Evolutionary conservation across 1,139 yeast genomes (phyloP), one percentile per base, ranked within the genome.

Genomic region (Geotrichum siamense): DNA sequence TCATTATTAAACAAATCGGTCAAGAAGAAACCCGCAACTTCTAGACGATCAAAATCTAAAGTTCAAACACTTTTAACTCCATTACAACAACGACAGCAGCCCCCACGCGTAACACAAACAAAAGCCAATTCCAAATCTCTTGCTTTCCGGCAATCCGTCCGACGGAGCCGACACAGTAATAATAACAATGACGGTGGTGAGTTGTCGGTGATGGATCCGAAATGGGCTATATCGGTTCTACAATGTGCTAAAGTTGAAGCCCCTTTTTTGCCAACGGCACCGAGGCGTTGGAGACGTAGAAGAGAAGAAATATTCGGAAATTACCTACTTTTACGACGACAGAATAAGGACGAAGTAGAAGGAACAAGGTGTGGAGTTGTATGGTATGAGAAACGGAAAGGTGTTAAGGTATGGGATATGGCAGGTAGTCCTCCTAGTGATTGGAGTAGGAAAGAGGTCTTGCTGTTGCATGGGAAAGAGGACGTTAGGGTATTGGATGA

Each of bases 121-220:
- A n/a, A n/a, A n/a, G n/a, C n/a, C n/a, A n/a, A n/a, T n/a, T n/a
- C n/a, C n/a, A n/a, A n/a, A n/a, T n/a, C n/a, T n/a, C n/a, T n/a
- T n/a, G n/a, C n/a, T n/a, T n/a, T n/a, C n/a, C n/a, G n/a, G n/a
- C n/a, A n/a, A n/a, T n/a, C n/a, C n/a, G n/a, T n/a, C n/a, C n/a
- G n/a, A n/a, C n/a, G n/a, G n/a, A n/a, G n/a, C n/a, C n/a, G n/a
- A n/a, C n/a, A n/a, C n/a, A n/a, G n/a, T n/a, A n/a, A n/a, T n/a
- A n/a, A 23, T 23, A 23, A 23, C 26, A 23, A 23, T 8, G 26
- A 23, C 26, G 10, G 10, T 23, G n/a, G n/a, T n/a, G n/a, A n/a
- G n/a, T n/a, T n/a, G n/a, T n/a, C n/a, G n/a, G 26, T 33, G 8
- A 33, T 33, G 37, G 37, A 33, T 13, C 37, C 37, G 5, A 26